phyloP scores from a whole-genome alignment of 768 basidiomycete species.

The Candolleomyces efflorescens region DNA sequence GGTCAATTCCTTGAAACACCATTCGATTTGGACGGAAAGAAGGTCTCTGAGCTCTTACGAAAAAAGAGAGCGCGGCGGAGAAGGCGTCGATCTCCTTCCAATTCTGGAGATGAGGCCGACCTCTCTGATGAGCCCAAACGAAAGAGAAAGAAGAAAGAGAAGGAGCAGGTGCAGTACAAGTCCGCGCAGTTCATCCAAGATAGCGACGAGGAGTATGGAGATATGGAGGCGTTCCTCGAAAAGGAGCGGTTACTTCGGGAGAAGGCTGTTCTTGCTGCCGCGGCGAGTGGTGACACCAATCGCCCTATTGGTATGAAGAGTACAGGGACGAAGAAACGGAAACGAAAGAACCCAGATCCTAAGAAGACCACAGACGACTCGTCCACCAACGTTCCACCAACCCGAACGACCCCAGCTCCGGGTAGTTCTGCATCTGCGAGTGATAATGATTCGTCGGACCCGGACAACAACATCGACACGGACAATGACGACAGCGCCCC shows the following conservation, averaged over 20 bases:
- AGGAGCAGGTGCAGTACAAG: slow-evolving; percentile 63
- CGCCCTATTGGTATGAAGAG: slow-evolving; percentile 52
- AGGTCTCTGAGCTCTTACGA: slow-evolving; percentile 62
- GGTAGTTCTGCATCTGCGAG: too few species aligned
- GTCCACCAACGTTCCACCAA: slow-evolving; percentile 3
- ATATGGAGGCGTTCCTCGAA: slow-evolving; percentile 79
- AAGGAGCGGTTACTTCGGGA: slow-evolving; percentile 63
- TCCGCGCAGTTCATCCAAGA: slow-evolving; percentile 91
- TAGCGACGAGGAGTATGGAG: slow-evolving; percentile 79
- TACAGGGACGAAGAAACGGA: slow-evolving; percentile 44
- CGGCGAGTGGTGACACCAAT: slow-evolving; percentile 26
- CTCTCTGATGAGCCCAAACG: slow-evolving; percentile 27
- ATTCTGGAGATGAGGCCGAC: slow-evolving; percentile 40
- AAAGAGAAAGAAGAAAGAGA: slow-evolving; percentile 59
- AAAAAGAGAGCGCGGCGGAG: slow-evolving; percentile 60
- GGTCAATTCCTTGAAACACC: slow-evolving; percentile 80
- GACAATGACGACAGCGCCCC: neutral
- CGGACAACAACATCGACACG: neutral
- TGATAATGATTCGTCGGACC: neutral
- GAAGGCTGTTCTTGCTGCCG: slow-evolving; percentile 42
- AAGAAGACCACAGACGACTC: slow-evolving; percentile 9
- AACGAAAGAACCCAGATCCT: slow-evolving; percentile 38
- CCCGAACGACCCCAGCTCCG: too few species aligned
- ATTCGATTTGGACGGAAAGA: slow-evolving; percentile 76
- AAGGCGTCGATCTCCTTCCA: slow-evolving; percentile 41